Base-by-base conservation (phyloP, 768 basidiomycete genomes). In the Mrakia frigida region DNA sequence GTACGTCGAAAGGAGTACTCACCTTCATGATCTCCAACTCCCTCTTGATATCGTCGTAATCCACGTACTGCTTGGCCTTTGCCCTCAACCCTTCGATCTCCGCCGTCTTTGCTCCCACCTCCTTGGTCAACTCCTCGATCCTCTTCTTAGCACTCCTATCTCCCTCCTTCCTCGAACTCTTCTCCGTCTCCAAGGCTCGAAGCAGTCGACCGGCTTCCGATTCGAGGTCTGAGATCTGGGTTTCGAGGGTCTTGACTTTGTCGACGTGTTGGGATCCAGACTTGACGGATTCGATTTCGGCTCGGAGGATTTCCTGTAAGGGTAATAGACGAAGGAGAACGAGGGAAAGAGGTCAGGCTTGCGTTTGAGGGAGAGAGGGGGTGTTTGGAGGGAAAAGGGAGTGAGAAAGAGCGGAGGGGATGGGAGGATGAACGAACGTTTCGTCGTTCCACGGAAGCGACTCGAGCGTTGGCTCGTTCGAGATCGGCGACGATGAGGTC, bases 21-120 rank as follows among this genome's bases (percentile, higher is more conserved):
- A 92, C 97, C 89, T 99, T 98, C 93, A 98, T 92, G 79, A 99
- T 98, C 81, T 94, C 94, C 39, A 99, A 87, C 82, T 99, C 97
- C 37, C 97, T 90, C 85, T 98, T 98, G 81, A 98, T 89, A 84
- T 98, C 95, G 81, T 98, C 96, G 80, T 99, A 98, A 83, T 99
- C 94, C 23, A 83, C 83, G 78, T 90, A 92, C 79, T 88, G 88
- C 80, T 88, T 89, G 52, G 98, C 84, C 79, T 89, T 89, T 46
- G 85, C 84, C 81, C 87, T 89, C 2, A 95, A 85, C 68, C 86
- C 86, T 23, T 91, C 90, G 6, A 90, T 85, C 83, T 97, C 94
- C 3, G 82, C 82, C 5, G 82, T 84, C 89, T 81, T 88, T 82
- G 60, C 65, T 18, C 80, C 80, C 3, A 90, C 82, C 63, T 91